Evolutionary conservation across 495 filamentous ascomycete species (phyloP), one percentile per base, ranked within the genome.

Genomic region (Massariosphaeria phaeospora): DNA sequence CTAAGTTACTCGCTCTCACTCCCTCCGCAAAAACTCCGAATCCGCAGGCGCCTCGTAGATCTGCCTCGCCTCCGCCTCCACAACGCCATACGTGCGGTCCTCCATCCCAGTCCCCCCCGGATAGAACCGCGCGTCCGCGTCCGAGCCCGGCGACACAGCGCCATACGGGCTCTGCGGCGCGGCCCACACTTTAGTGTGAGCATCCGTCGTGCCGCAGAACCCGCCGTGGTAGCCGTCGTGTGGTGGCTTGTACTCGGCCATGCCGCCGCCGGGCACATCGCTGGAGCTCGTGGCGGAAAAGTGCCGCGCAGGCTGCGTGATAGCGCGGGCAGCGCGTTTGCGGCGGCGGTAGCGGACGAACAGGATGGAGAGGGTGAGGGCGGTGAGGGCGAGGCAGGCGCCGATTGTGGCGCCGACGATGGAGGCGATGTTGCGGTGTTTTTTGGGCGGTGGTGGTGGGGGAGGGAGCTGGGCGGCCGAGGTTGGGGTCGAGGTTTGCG

Each of bases 371-470:
- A 47, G 35, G 34, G 44, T 34, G 25, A 64, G 42, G 31, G 56
- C 56, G 23, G 46, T 56, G 23, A 64, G 17, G 11, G 49, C 56
- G 29, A 52, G 51, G 33, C 59, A 13, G 26, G 55, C 61, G 20
- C 61, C 61, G 6, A 64, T 40, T 2, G 55, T 56, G 38, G 55
- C 61, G 9, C 61, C 61, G 21, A 54, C 55, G 35, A 64, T 64
- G 12, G 61, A 50, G 20, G 50, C 55, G 17, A 59, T 33, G 47
- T 56, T 56, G 25, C 44, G 45, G 25, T 59, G 50, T n/a, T 55
- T 57, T 1, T 35, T 31, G 2, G 52, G 39, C 2, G 18, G 9
- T 5, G 34, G 4, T 30, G 43, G 11, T 33, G 11, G 13, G 11
- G 26, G 13, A 23, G 27, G 12, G 9, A 13, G 10, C 3, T 30